Evolutionary conservation across 805 yeast species (phyloP), one percentile per base, ranked within the genome.

Genomic region (Grigorovia transvaalensis): DNA sequence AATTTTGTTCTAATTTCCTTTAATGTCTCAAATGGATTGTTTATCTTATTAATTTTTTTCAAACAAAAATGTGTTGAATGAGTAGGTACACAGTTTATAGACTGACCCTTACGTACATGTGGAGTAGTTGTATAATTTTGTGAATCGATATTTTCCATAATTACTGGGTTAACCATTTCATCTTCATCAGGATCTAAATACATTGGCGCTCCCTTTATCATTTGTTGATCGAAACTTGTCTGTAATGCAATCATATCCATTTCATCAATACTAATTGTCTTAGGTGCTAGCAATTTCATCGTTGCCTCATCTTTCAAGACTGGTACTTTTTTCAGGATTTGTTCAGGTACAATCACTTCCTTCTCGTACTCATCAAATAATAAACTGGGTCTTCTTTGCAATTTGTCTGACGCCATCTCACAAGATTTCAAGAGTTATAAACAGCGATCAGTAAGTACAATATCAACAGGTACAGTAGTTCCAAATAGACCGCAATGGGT

Each of bases 1-100:
- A 88, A 90, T 58, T 79, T 79, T 57, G 78, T 83, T 57, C 97
- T 77, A 50, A 83, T 59, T 11, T 75, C 76, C 48, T 84, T 44
- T 12, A 62, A 45, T 9, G 49, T 29, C 1, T 50, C 50, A 38
- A 69, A 51, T 8, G 60, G 59, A 44, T 57, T 57, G 15, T 46
- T 48, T 2, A 53, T 54, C 8, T 42, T 33, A 18, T 56, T 52
- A 44, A 59, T 55, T 0, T 46, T 48, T 17, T 52, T 50, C 4
- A 58, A 38, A 50, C 54, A 50, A 27, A 51, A 47, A 38, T 50
- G 51, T 15, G 54, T 51, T 17, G 58, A 53, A 30, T 50, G 55
- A 13, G 54, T 46, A 18, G 59, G 60, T 9, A 29, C 18, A 44
- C 51, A n/a, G 13, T 33, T 40, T 19, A 12, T 23, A 45, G 47